Base-by-base conservation (phyloP, 495 filamentous ascomycete genomes). In the Podospora conica region DNA sequence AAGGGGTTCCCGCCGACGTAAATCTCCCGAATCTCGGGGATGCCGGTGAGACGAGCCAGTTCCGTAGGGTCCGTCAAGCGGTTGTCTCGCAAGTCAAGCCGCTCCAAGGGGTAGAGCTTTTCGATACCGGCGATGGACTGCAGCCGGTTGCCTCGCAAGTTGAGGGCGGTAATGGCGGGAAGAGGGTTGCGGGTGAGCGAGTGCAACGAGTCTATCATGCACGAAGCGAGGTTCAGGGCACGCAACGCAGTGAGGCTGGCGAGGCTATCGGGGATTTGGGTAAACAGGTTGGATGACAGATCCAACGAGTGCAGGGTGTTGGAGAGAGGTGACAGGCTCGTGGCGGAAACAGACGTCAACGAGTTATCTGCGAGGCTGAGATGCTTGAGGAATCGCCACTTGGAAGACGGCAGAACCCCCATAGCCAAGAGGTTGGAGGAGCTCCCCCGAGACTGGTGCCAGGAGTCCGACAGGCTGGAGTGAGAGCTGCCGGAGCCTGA, bases 141-240 rank as follows among this genome's bases (percentile, higher is more conserved):
- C 62, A 98, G 85, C 40, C 93, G 90, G 75, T 98, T 98, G 22
- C 85, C 88, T 55, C 95, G 88, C 55, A 98, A 85, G 73, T 98
- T 98, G 68, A 98, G 83, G 22, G 92, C 92, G 4, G 90, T 94
- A 67, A 98, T 97, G 58, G 95, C 94, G 18, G 95, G 93, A 3
- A 98, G 83, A 29, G 95, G 94, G 74, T 89, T 93, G 64, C 90
- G 86, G 2, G 87, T 86, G 20, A 98, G 80, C 4, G 93, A 96
- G 69, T 96, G 92, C 64, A 98, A 80, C 31, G 92, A 96, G 62
- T 95, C 91, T 59, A 98, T 96, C 94, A 98, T 97, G 83, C 95
- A 97, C 71, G 92, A 88, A 15, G 93, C 94, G 27, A 98, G 82
- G 71, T 98, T 98, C 57, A 98, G 78, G 24, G 95, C 93, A 57